phyloP scores from a whole-genome alignment of 1,284 basidiomycete species.

The Heterobasidion parviporum region DNA sequence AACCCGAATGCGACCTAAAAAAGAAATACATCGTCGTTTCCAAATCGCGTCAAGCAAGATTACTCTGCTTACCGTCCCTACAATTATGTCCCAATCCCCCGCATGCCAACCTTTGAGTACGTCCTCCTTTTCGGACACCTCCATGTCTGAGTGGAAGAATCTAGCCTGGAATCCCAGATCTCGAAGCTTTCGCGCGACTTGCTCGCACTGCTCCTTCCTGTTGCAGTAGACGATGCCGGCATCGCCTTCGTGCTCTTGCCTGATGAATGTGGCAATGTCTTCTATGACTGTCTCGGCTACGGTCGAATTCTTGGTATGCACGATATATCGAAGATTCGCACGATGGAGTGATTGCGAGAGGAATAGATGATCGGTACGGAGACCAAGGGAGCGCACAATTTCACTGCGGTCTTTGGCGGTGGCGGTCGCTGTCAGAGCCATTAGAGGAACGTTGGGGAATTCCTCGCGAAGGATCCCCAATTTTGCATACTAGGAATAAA shows the following conservation, averaged over 20 bases:
- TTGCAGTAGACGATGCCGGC: conserved; percentile 89
- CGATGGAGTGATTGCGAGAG: conserved; percentile 90
- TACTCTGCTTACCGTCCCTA: conserved; percentile 64
- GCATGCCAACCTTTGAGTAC: conserved; percentile 73
- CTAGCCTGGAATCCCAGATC: conserved; percentile 55
- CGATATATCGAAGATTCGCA: conserved; percentile 80
- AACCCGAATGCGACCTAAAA: conserved; percentile 79
- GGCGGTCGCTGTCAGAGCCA: conserved; percentile 95
- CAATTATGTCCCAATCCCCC: conserved; percentile 74
- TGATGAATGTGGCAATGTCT: conserved; percentile 64
- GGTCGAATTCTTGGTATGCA: conserved; percentile 61
- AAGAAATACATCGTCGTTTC: conserved; percentile 1
- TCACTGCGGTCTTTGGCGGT: conserved; percentile 73
- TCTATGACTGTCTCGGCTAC: background rate
- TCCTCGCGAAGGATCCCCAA: conserved; percentile 63
- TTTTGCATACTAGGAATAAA: conserved; percentile 47
- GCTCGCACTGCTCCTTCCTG: conserved; percentile 70
- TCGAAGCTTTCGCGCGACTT: conserved; percentile 62
- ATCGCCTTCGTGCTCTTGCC: conserved; percentile 43
- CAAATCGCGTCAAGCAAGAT: background rate
- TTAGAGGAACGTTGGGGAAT: conserved; percentile 82
- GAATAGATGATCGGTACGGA: conserved; percentile 45
- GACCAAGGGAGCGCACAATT: conserved; percentile 66
- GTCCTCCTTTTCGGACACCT: conserved; percentile 51
- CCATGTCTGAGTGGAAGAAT: conserved; percentile 86